phyloP scores from a whole-genome alignment of 1,284 basidiomycete species.

The Moesziomyces antarcticus region DNA sequence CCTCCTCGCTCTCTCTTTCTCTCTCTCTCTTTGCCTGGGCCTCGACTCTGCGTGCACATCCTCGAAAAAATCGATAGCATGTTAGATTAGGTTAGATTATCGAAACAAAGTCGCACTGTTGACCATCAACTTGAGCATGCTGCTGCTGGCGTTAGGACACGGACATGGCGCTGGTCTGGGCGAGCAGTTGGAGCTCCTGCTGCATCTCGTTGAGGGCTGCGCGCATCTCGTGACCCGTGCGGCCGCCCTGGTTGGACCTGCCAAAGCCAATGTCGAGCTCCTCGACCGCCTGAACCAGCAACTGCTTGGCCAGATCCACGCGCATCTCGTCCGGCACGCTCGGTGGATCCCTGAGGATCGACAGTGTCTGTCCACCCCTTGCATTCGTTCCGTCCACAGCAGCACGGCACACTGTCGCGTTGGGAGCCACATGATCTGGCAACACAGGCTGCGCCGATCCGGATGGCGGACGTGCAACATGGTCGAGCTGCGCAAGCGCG shows the following conservation, averaged over 20 bases:
- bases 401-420: slow-evolving; percentile 15
- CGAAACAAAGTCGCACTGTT: too few species aligned
- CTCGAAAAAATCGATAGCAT: too few species aligned
- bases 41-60: slow-evolving; percentile 6
- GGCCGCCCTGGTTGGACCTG: slow-evolving; percentile 35
- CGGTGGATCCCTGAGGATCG: slow-evolving; percentile 26
- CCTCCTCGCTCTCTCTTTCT: background rate
- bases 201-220: slow-evolving; percentile 31
- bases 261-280: slow-evolving; percentile 54
- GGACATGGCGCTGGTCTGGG: slow-evolving; percentile 26
- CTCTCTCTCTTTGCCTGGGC: background rate
- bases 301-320: slow-evolving; percentile 31
- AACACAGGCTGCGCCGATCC: background rate
- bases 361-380: slow-evolving; percentile 18
- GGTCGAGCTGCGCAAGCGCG: slow-evolving; percentile 76
- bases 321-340: slow-evolving; percentile 33
- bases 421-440: background rate
- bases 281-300: slow-evolving; percentile 46
- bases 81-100: too few species aligned
- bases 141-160: slow-evolving; percentile 11
- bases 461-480: slow-evolving; percentile 7
- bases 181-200: slow-evolving; percentile 26
- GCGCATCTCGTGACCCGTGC: slow-evolving; percentile 25
- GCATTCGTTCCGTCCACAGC: slow-evolving; percentile 18
- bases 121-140: too few species aligned